Conservation (phyloP, 352 stramenopile genomes). For the Peronospora destructor region DNA sequence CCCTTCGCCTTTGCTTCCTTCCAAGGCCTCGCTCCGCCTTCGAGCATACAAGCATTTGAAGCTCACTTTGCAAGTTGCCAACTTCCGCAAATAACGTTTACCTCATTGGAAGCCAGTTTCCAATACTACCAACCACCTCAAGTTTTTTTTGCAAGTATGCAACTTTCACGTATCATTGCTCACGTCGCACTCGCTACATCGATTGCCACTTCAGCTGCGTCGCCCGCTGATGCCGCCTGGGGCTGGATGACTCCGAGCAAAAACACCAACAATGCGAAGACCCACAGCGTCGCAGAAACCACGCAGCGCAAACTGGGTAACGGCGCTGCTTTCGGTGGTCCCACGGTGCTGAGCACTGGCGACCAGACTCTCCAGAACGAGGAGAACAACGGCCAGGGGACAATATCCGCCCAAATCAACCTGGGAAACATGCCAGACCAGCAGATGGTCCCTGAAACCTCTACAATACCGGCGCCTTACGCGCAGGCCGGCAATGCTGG, state of each 20-base stretch:
- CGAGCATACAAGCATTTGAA: neutral
- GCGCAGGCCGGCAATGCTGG: no score
- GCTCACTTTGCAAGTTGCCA: constrained; percentile 34
- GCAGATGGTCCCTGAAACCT: no score
- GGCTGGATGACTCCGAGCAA: constrained; percentile 9
- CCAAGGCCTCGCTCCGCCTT: neutral
- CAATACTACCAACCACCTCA: constrained; percentile 18
- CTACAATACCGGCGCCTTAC: no score
- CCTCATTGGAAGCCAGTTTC: constrained; percentile 20
- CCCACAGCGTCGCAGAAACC: no score
- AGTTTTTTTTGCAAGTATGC: constrained; percentile 15
- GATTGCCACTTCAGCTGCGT: constrained; percentile 17
- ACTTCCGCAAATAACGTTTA: constrained; percentile 13
- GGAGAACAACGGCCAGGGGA: no score
- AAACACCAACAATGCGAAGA: no score
- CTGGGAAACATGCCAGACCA: no score
- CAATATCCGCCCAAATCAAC: no score
- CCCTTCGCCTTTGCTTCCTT: neutral
- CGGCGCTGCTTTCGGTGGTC: no score
- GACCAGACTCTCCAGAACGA: no score
- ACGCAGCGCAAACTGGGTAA: no score
- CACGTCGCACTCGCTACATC: constrained; percentile 23
- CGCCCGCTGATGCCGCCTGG: constrained; percentile 17
- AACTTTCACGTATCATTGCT: constrained; percentile 28
- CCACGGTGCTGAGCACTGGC: no score